Base-by-base conservation (phyloP, 2,329 filamentous ascomycete genomes). In the Alternaria ventricosa region DNA sequence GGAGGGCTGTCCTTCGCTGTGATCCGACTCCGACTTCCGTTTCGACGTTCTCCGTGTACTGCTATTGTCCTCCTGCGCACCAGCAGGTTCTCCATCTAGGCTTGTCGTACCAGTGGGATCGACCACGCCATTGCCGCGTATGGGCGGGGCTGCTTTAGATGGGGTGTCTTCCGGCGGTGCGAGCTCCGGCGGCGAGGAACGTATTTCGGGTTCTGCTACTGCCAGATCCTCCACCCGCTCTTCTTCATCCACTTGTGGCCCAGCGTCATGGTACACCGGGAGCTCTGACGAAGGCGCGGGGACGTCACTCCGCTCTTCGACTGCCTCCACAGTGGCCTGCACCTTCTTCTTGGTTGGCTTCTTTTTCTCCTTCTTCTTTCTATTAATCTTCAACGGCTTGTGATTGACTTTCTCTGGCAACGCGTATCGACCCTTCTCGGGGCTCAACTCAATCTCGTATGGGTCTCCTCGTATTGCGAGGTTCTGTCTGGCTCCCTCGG, bases 381-480 rank as follows among this genome's bases (percentile, higher is more conserved):
- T 55, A 6, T 50, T 6, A 15, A 62, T 60, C 58, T 65, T 70
- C 11, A 64, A 33, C 6, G 64, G 58, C 22, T 58, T 64, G 6
- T 47, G 63, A 18, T 66, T 68, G 20, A 68, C 62, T 13, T 23
- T 64, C 10, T 63, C 44, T 0, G 63, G 58, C 12, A 68, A 44
- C 33, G 53, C 63, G 27, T 61, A 62, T 2, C n/a, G 13, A 5
- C 23, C 51, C 20, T 72, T 75, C 43, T 72, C 70, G 0, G 74
- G 74, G 20, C 72, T 75, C 2, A 65, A 28, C 5, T 68, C 61
- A 7, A 75, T 47, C 4, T 72, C 71, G 44, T 68, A 76, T 1
- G 68, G 15, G 20, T 74, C 65, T 1, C 63, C 60, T 15, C 67
- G 45, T 15, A 49, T 59, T 10, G 65, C 67, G 7, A 65, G 56